Evolutionary conservation across 192 early-diverging fungal species (phyloP), one percentile per base, ranked within the genome.

Genomic region (Coemansia sp.): DNA sequence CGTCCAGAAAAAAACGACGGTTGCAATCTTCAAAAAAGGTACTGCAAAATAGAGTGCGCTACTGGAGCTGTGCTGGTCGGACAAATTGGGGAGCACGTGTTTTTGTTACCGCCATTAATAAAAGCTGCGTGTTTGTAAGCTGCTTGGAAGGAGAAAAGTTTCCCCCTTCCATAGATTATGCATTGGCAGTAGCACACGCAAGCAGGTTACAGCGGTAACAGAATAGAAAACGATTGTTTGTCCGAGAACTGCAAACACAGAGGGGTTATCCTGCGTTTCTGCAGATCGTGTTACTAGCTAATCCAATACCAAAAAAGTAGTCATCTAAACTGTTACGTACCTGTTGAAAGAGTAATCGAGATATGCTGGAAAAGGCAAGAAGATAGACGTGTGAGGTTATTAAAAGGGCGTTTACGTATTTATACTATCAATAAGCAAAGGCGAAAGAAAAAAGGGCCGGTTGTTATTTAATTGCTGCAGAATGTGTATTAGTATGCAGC

Each of bases 391-490:
- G n/a, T n/a, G n/a, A n/a, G n/a, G n/a, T n/a, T n/a, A n/a, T n/a
- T n/a, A n/a, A n/a, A n/a, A n/a, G n/a, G n/a, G n/a, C n/a, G n/a
- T n/a, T 31, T 10, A 19, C n/a, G 30, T 27, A 50, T 50, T 50
- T 50, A 50, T 24, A n/a, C 12, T 50, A n/a, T 14, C 24, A 1
- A 44, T n/a, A n/a, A 5, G 7, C 21, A 12, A 12, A 11, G 4
- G 11, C 14, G 14, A 42, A 42, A 42, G 24, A 47, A 9, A 47
- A 47, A 22, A 24, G n/a, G n/a, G n/a, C n/a, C n/a, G n/a, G n/a
- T n/a, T n/a, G n/a, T 47, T 47, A 47, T 52, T 52, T 32, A 31
- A 52, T 31, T 31, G 50, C 50, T 52, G 50, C 50, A 52, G n/a
- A 31, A 6, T 30, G 9, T 31, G 50, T 52, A 52, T 52, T 52